These are phyloP conservation scores for Paraphoma sp. DNA, from an alignment of 2,329 filamentous ascomycete genomes.

Conservation along the genomic window DNA sequence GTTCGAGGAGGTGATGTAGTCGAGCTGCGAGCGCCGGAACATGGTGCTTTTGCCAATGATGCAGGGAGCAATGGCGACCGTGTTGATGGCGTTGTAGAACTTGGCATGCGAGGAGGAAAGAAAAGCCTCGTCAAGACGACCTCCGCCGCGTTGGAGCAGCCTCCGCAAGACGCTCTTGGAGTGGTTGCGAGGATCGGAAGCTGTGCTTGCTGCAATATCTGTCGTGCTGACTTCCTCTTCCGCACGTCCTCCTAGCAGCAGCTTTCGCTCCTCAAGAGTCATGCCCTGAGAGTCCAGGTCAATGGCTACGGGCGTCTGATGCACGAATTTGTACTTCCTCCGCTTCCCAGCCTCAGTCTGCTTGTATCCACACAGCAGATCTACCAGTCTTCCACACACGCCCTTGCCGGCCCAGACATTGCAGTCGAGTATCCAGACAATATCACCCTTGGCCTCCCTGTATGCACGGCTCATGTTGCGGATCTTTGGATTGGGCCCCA, in stretches of 20 bases:
- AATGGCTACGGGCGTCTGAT: conserved; percentile 90
- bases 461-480: conserved; percentile 95
- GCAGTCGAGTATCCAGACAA: conserved; percentile 95
- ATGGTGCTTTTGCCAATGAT: conserved; percentile 98
- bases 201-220: conserved; percentile 36
- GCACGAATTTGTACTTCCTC: conserved; percentile 82
- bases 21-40: conserved; percentile 91
- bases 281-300: conserved; percentile 60
- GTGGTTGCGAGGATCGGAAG: conserved; percentile 31
- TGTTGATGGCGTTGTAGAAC: conserved; percentile 97
- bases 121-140: conserved; percentile 91
- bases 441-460: conserved; percentile 80
- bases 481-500: conserved; percentile 98
- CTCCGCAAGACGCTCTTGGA: conserved; percentile 27
- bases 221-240: conserved; percentile 20
- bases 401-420: conserved; percentile 90
- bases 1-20: conserved; percentile 69
- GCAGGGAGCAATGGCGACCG: conserved; percentile 87
- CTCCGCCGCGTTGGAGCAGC: conserved; percentile 65
- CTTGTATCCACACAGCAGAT: conserved; percentile 78
- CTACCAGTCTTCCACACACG: conserved; percentile 86
- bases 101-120: conserved; percentile 94
- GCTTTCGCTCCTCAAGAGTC: conserved; percentile 37
- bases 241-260: conserved; percentile 34
- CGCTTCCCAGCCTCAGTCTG: conserved; percentile 22